A percentile compares a stretch with the other conserved stretches of the same genome.
phyloP scores from a whole-genome alignment of 2,329 filamentous ascomycete genomes.

The Trichoderma breve region DNA sequence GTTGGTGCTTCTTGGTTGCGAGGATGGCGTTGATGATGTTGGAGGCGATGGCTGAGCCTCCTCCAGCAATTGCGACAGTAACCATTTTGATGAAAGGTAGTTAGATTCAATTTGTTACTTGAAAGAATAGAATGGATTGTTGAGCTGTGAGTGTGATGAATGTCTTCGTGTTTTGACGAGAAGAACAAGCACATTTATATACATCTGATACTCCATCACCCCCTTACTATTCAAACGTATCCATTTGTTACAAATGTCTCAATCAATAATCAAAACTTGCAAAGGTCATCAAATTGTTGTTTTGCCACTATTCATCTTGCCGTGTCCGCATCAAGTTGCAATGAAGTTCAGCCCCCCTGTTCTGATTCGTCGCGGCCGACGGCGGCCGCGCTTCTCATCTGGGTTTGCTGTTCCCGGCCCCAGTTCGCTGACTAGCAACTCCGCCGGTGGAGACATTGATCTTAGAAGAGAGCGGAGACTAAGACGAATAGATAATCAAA shows the following conservation, averaged over 20 bases:
- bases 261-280: background rate
- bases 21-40: conserved; percentile 17
- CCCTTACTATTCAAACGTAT: background rate
- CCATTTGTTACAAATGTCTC: background rate
- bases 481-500: background rate
- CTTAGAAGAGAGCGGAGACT: background rate
- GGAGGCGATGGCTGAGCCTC: conserved; percentile 9
- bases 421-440: background rate
- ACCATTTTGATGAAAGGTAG: conserved; percentile 7
- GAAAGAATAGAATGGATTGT: background rate
- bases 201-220: background rate
- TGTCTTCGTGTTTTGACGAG: background rate
- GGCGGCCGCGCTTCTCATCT: background rate
- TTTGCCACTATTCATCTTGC: background rate
- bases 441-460: background rate
- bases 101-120: background rate
- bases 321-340: background rate
- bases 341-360: background rate
- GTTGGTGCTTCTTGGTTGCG: conserved; percentile 10
- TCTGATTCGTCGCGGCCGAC: background rate
- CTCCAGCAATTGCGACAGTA: conserved; percentile 14
- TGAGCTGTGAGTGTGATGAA: background rate
- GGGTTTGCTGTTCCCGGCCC: background rate
- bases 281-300: background rate
- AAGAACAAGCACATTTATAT: background rate